Conservation (phyloP, 495 filamentous ascomycete species). For the Xylaria scruposa region DNA sequence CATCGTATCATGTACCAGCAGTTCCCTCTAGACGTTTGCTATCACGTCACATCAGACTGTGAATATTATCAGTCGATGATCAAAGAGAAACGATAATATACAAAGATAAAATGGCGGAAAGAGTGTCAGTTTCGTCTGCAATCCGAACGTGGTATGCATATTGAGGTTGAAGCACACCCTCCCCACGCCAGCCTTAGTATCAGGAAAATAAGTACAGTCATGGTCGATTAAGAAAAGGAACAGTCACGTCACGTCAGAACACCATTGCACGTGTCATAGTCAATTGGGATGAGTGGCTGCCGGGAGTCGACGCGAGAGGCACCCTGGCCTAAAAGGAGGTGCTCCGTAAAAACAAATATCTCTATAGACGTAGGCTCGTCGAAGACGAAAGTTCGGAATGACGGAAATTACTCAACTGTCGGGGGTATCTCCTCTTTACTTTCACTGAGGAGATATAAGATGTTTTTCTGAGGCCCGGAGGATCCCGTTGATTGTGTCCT, state of each 20-base stretch:
- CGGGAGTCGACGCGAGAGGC: background rate
- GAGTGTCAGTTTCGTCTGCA: background rate
- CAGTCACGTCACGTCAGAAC: background rate
- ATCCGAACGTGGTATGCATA: background rate
- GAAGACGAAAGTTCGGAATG: background rate
- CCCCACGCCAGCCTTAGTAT: background rate
- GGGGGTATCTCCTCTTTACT: background rate
- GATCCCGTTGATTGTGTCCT: background rate
- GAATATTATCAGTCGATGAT: background rate
- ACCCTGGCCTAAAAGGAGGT: background rate
- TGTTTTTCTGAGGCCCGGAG: background rate
- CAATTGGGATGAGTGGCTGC: background rate
- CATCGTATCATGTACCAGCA: conserved; percentile 7
- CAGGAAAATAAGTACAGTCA: background rate
- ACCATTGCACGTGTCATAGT: background rate
- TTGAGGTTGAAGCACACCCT: background rate
- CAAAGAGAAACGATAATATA: background rate
- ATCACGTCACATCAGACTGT: conserved; percentile 8
- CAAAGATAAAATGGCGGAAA: background rate
- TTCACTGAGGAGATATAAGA: background rate
- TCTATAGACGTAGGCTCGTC: background rate
- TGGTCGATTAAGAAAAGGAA: background rate
- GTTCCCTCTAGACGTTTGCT: background rate
- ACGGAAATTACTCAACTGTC: background rate
- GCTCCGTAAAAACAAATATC: background rate